phyloP scores from a whole-genome alignment of 2,329 filamentous ascomycete genomes.

The Neopestalotiopsis sp. region DNA sequence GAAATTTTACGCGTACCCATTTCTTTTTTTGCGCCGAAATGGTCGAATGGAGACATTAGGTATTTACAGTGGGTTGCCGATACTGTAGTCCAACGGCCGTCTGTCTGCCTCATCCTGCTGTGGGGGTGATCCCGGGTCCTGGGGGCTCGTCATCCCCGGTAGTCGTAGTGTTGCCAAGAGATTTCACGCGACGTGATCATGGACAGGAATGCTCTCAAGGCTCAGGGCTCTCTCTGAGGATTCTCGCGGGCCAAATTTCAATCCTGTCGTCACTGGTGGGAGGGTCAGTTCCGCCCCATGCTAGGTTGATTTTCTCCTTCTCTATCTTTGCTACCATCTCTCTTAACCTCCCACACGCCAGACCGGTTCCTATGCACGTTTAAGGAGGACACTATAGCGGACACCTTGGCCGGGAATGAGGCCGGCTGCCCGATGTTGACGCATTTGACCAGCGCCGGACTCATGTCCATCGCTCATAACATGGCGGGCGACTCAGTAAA shows the following conservation, averaged over 20 bases:
- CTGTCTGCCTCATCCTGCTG: not conserved
- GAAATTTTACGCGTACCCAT: conserved; percentile 3
- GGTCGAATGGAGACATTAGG: not conserved
- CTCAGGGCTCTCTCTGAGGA: not conserved
- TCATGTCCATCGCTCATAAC: not conserved
- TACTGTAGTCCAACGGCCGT: not conserved
- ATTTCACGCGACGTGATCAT: not conserved
- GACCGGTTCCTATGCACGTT: not conserved
- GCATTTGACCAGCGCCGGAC: not conserved
- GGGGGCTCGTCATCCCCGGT: not conserved
- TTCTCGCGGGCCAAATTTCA: too few species aligned
- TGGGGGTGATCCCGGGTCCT: not conserved
- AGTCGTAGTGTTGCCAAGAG: not conserved
- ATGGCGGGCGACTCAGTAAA: not conserved
- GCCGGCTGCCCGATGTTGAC: not conserved
- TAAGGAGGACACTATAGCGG: not conserved
- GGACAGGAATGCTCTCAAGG: not conserved
- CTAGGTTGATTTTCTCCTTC: not conserved
- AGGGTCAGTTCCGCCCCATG: not conserved
- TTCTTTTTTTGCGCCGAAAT: conserved; percentile 1
- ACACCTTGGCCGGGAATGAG: not conserved
- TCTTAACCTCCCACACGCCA: not conserved
- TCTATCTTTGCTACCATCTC: not conserved
- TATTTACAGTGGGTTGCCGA: not conserved
- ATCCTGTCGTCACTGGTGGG: not conserved